Evolutionary conservation across 2,329 filamentous ascomycete genomes (phyloP), one percentile per base, ranked within the genome.

Genomic region (Incumbomyces lentus): DNA sequence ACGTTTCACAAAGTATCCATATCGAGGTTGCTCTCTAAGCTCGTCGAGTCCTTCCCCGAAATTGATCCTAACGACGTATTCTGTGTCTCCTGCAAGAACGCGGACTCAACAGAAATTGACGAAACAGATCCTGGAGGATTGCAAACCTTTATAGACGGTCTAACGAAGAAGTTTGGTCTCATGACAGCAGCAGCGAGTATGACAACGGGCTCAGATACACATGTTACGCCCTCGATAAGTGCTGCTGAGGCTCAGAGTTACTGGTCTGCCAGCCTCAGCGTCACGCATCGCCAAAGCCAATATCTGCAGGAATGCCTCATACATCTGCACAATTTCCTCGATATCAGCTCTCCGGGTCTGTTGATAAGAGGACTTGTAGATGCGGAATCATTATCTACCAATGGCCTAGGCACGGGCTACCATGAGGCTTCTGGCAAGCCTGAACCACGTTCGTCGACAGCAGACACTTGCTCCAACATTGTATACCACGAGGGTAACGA

Each of bases 211-310:
- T 32, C 42, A 3, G 14, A n/a, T 13, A 22, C 39, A 11, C n/a
- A 6, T 44, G 66, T 71, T 44, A 26, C 22, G 8, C 22, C 22
- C 22, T 26, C 22, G 22, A 8, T 26, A 26, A 65, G 63, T 6
- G 62, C 68, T 11, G 52, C 59, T 2, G 62, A 64, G 31, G 51
- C 52, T 5, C 55, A 43, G 36, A 47, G 52, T 18, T 57, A 57
- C 40, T 81, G 86, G 70, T 78, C 88, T 66, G 86, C 94, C 58
- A 82, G 92, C 3, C 75, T 95, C 2, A 89, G 89, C 47, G 89
- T 95, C 32, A 95, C 86, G 14, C 86, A 90, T 64, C 82, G 92
- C 49, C 92, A 98, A 69, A 78, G 84, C 43, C 76, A 87, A 62
- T 79, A 95, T 44, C 74, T 98, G 39, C 74, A 78, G 41, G 74